Conservation (phyloP, 352 stramenopile genomes). For the Phytophthora foliorum region DNA sequence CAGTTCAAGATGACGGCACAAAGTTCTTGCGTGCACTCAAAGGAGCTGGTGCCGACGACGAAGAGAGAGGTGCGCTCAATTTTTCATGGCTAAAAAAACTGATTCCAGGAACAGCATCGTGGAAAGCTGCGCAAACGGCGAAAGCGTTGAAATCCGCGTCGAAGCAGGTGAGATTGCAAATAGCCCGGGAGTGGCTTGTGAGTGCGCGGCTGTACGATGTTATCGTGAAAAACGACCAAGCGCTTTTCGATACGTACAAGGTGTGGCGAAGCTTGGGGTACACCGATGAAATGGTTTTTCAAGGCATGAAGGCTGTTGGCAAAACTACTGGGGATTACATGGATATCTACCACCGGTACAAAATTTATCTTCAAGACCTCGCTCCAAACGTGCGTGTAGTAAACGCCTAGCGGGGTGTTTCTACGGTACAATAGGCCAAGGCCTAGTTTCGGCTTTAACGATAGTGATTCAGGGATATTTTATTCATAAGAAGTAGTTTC, state of each 20-base stretch:
- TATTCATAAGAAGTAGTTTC: too few relatives aligned
- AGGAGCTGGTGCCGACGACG: background rate
- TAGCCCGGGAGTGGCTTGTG: background rate
- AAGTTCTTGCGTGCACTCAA: background rate
- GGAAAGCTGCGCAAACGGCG: background rate
- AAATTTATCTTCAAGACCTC: background rate
- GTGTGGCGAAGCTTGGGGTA: background rate
- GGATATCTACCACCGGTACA: background rate
- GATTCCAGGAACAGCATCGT: background rate
- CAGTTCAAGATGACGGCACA: background rate
- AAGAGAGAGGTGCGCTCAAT: background rate
- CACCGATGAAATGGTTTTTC: background rate
- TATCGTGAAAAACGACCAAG: background rate
- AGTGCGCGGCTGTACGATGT: background rate
- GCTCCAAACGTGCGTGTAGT: background rate
- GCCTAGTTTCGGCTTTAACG: too few relatives aligned
- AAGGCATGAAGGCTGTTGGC: background rate
- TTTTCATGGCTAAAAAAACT: background rate
- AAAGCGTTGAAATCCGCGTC: background rate
- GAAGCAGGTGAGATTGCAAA: background rate
- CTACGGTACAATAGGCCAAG: background rate
- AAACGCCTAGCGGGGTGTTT: background rate
- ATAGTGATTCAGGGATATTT: too few relatives aligned
- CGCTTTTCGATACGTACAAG: background rate
- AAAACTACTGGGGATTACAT: background rate